Base-by-base conservation (phyloP, 2,329 filamentous ascomycete genomes). In the Aspergillus cejpii region DNA sequence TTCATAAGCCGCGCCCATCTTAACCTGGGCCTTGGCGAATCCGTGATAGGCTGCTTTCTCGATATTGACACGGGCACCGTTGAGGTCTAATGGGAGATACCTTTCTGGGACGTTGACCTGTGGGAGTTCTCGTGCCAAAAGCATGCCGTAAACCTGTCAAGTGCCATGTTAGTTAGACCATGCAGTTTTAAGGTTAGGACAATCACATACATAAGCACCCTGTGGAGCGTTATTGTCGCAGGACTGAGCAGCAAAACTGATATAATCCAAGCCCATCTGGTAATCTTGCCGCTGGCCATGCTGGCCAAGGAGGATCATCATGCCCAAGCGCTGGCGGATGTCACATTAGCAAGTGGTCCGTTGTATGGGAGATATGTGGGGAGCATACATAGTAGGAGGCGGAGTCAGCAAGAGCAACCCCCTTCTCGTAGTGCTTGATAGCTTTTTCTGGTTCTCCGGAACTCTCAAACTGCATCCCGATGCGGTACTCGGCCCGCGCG, bases 401-500 rank as follows among this genome's bases (percentile, higher is more conserved):
- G 12, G 92, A 95, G 69, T 98, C 92, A 19, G 83, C 82, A 55
- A 83, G 73, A 39, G 81, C 78, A 39, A 92, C 82, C 39, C 92
- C 92, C 38, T 80, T 78, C 53, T 88, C 81, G 68, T 97, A 98
- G 66, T 97, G 90, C 59, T 84, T 83, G 60, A 96, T 82, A 5
- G 92, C 92, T 65, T 94, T 96, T 51, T 83, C 78, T 48, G 89
- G 84, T 60, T 98, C 91, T 61, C 94, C 94, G 3, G 89, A 91
- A 64, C 86, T 89, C 69, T 98, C 92, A 64, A 90, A 97, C 45
- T 96, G 85, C 91, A 97, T 98, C 51, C 92, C 92, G 71, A 98
- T 94, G 37, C 92, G 82, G 67, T 98, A 98, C 66, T 97, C 88
- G 15, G 92, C 90, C 56, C 92, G 78, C 17, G 84, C 81, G 69